phyloP scores from a whole-genome alignment of 2,329 filamentous ascomycete species.

The Paecilomyces variotii region DNA sequence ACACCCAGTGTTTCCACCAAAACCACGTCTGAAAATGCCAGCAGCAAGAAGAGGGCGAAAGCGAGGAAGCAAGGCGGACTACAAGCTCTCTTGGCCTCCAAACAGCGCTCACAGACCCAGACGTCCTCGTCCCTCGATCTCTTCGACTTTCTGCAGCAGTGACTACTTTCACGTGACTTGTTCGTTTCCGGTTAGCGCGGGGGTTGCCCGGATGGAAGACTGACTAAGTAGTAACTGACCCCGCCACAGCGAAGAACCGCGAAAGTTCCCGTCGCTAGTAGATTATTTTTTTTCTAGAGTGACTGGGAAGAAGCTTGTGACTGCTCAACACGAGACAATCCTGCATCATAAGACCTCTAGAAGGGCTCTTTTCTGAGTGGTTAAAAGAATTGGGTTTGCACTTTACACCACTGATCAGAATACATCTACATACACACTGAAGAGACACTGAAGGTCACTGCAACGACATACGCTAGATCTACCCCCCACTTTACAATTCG shows the following conservation, averaged over 20 bases:
- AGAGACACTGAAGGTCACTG: not conserved
- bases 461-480: not conserved
- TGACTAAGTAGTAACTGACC: not conserved
- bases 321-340: not conserved
- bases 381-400: not conserved
- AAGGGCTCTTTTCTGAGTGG: not conserved
- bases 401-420: not conserved
- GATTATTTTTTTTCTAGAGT: slow-evolving; percentile 4
- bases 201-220: slow-evolving; percentile 7
- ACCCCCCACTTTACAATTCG: not conserved
- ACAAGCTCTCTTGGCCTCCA: slow-evolving; percentile 45
- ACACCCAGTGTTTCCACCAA: slow-evolving; percentile 7
- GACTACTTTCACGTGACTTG: slow-evolving; percentile 24
- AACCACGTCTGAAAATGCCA: slow-evolving; percentile 29
- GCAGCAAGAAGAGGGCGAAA: slow-evolving; percentile 50
- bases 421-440: not conserved
- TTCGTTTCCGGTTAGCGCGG: slow-evolving; percentile 25
- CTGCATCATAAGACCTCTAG: not conserved
- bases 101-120: slow-evolving; percentile 21
- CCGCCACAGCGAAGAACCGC: slow-evolving; percentile 7
- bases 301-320: not conserved
- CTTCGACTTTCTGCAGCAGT: slow-evolving; percentile 46
- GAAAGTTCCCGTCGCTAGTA: slow-evolving; percentile 9
- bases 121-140: slow-evolving; percentile 37
- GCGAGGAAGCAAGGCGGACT: slow-evolving; percentile 47